Evolutionary conservation across 176 grass and related monocot species (phyloP).

Genomic region (Paspalum vaginatum): DNA sequence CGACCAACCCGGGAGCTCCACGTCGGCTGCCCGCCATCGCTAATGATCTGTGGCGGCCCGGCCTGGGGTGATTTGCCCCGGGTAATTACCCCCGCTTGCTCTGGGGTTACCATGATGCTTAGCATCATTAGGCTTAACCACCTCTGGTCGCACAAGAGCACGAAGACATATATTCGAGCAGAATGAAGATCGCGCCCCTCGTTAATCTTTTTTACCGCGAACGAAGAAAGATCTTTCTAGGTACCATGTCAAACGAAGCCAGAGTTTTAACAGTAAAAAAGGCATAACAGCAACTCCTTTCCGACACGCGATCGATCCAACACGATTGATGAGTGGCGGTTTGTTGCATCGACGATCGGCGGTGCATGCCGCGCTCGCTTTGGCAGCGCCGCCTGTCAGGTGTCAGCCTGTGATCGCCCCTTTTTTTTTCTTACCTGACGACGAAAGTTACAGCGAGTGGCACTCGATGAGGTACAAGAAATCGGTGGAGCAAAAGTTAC

Average conservation of each 20-base stretch:
- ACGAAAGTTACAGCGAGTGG: conserved; percentile 35
- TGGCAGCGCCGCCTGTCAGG: neutral
- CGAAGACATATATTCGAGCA: neutral
- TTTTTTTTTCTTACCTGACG: conserved; percentile 1
- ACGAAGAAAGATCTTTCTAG: neutral
- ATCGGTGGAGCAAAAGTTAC: conserved; percentile 17
- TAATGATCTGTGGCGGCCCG: conserved; percentile 44
- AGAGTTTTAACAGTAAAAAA: neutral
- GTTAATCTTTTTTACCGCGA: neutral
- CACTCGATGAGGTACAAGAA: conserved; percentile 45
- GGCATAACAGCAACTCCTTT: neutral
- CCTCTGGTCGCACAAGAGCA: neutral
- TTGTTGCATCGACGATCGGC: neutral
- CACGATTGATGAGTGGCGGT: neutral
- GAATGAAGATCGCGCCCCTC: neutral
- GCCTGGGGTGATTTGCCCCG: conserved; percentile 21
- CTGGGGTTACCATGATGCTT: conserved; percentile 15
- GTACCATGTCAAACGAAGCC: neutral
- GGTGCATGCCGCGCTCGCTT: neutral
- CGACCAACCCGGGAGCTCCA: conserved; percentile 36
- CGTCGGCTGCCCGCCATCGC: neutral
- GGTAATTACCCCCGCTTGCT: conserved; percentile 1
- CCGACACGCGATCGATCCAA: neutral
- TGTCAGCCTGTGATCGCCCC: neutral
- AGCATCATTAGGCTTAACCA: conserved; percentile 33